Percentiles rank a stretch among this genome's conserved stretches.
Conservation (phyloP, 2,329 filamentous ascomycete genomes). For the Colletotrichum sp. region DNA sequence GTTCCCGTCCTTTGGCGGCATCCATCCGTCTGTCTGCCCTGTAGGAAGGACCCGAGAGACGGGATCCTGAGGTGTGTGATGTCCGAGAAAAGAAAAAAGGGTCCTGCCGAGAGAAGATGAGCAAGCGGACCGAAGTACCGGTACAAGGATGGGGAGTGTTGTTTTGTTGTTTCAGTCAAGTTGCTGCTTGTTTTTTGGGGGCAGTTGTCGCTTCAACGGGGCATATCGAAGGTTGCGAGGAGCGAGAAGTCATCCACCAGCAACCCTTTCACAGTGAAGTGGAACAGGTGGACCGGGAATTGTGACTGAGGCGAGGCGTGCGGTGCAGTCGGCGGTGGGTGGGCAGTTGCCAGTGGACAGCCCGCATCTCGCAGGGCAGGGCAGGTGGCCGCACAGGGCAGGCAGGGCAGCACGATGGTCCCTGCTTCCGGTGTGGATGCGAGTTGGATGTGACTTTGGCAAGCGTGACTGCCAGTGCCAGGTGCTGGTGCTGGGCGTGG, state of each 20-base stretch:
- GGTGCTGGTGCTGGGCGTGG: background rate
- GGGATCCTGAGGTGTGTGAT: background rate
- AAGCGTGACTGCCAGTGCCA: background rate
- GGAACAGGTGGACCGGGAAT: background rate
- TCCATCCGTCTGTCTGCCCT: background rate
- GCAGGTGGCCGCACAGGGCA: background rate
- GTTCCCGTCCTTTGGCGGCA: background rate
- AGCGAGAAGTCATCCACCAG: background rate
- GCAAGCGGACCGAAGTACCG: conserved; percentile 1
- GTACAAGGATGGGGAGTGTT: conserved; percentile 4
- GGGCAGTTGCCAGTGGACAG: background rate
- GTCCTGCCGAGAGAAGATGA: background rate
- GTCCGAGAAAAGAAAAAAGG: background rate
- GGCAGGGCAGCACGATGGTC: background rate
- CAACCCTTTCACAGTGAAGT: background rate
- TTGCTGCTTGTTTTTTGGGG: background rate
- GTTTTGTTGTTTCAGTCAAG: background rate
- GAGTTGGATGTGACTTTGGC: background rate
- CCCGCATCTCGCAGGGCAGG: background rate
- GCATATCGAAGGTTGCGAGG: background rate
- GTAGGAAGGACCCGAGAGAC: background rate
- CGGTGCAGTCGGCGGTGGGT: background rate
- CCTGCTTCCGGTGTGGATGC: conserved; percentile 1
- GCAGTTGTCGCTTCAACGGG: conserved; percentile 1
- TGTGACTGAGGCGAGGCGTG: background rate